Evolutionary conservation across 441 rosid species (phyloP), one percentile per base, ranked within the genome.

Genomic region (Pelargonium australe): DNA sequence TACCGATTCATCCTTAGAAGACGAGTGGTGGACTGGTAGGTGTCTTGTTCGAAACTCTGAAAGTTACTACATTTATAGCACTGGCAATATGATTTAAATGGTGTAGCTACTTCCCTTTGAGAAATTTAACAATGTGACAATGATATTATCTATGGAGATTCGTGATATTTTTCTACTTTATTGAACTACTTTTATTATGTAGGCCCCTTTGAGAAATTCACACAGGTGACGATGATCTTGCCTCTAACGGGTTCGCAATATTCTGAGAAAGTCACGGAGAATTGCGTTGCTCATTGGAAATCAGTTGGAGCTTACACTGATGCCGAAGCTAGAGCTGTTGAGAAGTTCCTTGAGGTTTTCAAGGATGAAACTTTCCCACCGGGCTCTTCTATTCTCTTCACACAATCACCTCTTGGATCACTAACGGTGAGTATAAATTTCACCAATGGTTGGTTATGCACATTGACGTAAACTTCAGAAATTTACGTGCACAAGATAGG

Each of bases 191-290:
- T 10, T n/a, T 49, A 49, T 23, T 62, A 17, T 31, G 7, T 61
- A 92, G 96, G 95, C 70, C 77, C 77, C 9, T 93, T 79, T 20
- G 97, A 89, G 86, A 93, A 89, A 79, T 86, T 89, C 72, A 67
- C 77, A 17, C 76, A 68, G 70, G 94, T 89, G 71, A 90, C 97
- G 2, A 85, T 83, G 91, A 82, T 87, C 14, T 70, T 87, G 73
- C 95, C 98, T n/a, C 73, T 93, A 79, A 87, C 90, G 19, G 98
- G 98, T 1, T 76, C 71, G 2, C 91, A 93, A 69, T 93, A 85
- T 67, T 73, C 97, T 0, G 91, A 86, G 82, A 93, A 85, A 72
- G 98, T 93, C 10, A 13, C 91, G 0, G 92, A 89, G 78, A 90
- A 90, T 17, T 93, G 97, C 68, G 80, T 85, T 3, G 86, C 83